These are phyloP conservation scores for Thermothielavioides terrestris DNA, from an alignment of 495 filamentous ascomycete species.

Conservation along the genomic window DNA sequence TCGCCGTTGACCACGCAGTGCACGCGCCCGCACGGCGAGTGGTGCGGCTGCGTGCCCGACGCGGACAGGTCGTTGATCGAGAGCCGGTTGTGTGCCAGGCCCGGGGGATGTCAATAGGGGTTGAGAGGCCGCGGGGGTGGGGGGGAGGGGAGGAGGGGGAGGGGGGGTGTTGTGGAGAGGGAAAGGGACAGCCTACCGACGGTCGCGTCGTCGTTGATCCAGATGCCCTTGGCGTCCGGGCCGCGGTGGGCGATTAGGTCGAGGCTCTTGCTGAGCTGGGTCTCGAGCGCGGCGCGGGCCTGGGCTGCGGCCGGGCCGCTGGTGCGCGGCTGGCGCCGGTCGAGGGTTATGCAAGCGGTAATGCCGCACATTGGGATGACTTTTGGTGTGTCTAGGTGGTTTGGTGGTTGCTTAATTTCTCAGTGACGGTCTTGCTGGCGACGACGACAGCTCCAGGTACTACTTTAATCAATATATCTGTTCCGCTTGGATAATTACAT, in stretches of 20 bases:
- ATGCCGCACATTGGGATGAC: conserved; percentile 10
- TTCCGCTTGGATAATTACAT: too few relatives aligned
- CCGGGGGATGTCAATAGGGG: background rate
- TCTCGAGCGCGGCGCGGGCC: background rate
- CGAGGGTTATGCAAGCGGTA: conserved; percentile 5
- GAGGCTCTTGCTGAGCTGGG: conserved; percentile 17
- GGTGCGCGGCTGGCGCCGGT: conserved; percentile 1
- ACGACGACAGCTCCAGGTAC: background rate
- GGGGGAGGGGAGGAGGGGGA: background rate
- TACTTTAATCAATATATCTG: background rate
- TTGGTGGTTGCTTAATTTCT: too few relatives aligned
- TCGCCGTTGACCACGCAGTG: conserved; percentile 51
- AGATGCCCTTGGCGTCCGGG: conserved; percentile 38
- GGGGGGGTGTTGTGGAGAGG: too few relatives aligned
- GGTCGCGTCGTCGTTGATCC: conserved; percentile 33
- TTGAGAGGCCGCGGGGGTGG: background rate
- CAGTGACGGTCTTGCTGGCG: background rate
- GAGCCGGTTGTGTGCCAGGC: conserved; percentile 28
- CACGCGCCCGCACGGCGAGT: conserved; percentile 27
- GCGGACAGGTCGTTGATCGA: conserved; percentile 45
- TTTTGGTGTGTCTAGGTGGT: too few relatives aligned
- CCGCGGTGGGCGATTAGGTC: conserved; percentile 40
- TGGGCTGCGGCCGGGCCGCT: background rate
- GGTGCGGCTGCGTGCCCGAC: conserved; percentile 40
- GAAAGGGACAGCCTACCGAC: conserved; percentile 8